These are phyloP conservation scores for Phytophthora pseudosyringae DNA, from an alignment of 352 stramenopile species.

Conservation along the genomic window DNA sequence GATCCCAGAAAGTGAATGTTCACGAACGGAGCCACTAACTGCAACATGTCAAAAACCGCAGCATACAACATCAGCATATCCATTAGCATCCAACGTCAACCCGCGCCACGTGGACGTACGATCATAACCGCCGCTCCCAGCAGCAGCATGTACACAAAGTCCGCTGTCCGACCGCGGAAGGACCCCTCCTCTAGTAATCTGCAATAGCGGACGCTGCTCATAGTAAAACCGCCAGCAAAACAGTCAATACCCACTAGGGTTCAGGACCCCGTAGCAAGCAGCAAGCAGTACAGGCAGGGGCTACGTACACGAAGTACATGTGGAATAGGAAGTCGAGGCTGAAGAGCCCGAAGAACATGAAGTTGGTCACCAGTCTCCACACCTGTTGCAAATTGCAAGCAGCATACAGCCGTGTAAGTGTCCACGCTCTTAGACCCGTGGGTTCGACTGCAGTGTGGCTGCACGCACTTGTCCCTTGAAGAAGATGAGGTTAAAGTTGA, in stretches of 20 bases:
- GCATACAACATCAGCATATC: slow-evolving; percentile 1
- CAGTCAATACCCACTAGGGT: neutral
- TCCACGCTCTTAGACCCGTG: neutral
- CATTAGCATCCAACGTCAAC: neutral
- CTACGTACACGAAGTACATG: slow-evolving; percentile 98
- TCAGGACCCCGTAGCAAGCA: too few species aligned
- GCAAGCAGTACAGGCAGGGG: slow-evolving; percentile 25
- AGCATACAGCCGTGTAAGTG: neutral
- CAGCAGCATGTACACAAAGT: slow-evolving; percentile 99
- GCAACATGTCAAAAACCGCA: slow-evolving; percentile 12
- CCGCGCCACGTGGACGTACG: slow-evolving; percentile 46
- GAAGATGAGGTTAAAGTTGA: slow-evolving; percentile 97
- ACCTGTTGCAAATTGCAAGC: slow-evolving; percentile 44
- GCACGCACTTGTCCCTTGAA: slow-evolving; percentile 93
- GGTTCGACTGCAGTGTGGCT: neutral
- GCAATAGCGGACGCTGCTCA: slow-evolving; percentile 92
- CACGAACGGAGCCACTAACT: slow-evolving; percentile 96
- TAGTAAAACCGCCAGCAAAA: slow-evolving; percentile 9
- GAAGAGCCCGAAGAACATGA: slow-evolving; percentile 99
- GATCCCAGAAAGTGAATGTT: slow-evolving; percentile 98
- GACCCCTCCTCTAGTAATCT: slow-evolving; percentile 97
- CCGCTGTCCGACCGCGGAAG: slow-evolving; percentile 96
- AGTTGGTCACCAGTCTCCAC: slow-evolving; percentile 98
- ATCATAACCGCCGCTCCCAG: slow-evolving; percentile 96
- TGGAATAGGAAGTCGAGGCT: slow-evolving; percentile 99